phyloP scores from a whole-genome alignment of 148 eudicot species.

The Linanthus parryae region DNA sequence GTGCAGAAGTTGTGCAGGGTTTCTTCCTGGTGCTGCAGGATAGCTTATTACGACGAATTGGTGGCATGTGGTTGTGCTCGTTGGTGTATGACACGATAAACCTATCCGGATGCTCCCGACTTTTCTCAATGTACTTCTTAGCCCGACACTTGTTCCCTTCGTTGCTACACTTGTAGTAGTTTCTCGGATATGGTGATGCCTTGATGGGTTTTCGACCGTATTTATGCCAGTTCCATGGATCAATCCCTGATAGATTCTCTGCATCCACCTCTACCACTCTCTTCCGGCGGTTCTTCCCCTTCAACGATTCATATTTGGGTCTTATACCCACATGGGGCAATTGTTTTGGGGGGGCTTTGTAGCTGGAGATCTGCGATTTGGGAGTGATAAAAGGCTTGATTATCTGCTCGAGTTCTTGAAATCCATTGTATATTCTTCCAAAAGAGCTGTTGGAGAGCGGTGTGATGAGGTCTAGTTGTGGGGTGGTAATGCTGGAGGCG shows the following conservation, averaged over 20 bases:
- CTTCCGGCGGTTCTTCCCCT: not conserved
- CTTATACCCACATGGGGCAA: not conserved
- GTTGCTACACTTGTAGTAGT: slow-evolving; percentile 1
- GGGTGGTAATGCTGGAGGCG: not conserved
- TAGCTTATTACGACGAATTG: no score
- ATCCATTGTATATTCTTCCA: no score
- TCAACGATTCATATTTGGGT: not conserved
- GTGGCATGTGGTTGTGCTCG: slow-evolving; percentile 2
- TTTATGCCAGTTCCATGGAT: slow-evolving; percentile 8
- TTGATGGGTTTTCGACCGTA: slow-evolving; percentile 2
- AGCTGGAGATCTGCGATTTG: not conserved
- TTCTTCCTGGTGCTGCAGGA: no score
- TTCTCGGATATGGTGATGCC: not conserved
- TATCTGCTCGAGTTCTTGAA: no score
- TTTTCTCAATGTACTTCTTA: slow-evolving; percentile 5
- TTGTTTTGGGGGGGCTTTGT: not conserved
- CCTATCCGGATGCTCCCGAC: not conserved
- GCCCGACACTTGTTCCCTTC: slow-evolving; percentile 5
- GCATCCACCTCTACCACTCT: slow-evolving; percentile 4
- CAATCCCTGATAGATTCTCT: not conserved
- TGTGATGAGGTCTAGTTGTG: no score
- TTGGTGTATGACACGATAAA: not conserved
- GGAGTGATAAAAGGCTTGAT: no score
- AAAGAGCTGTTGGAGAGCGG: no score
- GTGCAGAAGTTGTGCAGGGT: no score